phyloP scores from a whole-genome alignment of 345 rosid species.

The Passiflora organensis region DNA sequence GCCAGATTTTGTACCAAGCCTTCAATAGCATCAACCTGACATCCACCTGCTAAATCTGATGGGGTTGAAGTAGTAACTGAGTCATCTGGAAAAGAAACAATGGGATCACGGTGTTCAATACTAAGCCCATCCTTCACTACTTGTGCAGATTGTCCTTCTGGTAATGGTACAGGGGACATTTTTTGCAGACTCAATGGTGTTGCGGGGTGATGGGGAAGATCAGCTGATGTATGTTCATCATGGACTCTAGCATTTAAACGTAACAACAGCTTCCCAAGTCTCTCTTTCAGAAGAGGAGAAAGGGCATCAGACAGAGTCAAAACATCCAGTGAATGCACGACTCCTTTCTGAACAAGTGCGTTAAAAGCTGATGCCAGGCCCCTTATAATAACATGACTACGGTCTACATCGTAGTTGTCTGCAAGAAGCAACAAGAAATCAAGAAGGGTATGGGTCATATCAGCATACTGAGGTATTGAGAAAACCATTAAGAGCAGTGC shows the following conservation, averaged over 20 bases:
- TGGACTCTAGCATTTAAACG: constrained; percentile 21
- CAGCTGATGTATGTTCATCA: constrained; percentile 17
- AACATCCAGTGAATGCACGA: constrained; percentile 45
- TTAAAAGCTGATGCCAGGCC: constrained; percentile 58
- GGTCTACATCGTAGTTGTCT: constrained; percentile 57
- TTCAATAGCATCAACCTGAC: constrained; percentile 18
- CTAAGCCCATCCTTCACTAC: constrained; percentile 12
- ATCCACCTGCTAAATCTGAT: constrained; percentile 4
- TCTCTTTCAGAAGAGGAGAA: constrained; percentile 47
- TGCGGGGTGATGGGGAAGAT: constrained; percentile 14
- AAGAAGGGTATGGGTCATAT: constrained; percentile 58
- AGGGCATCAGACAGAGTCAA: constrained; percentile 36
- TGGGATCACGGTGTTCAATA: constrained; percentile 14
- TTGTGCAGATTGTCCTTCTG: constrained; percentile 9
- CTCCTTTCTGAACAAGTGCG: constrained; percentile 54
- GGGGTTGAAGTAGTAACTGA: constrained; percentile 11
- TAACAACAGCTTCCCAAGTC: constrained; percentile 41
- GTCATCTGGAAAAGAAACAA: constrained; percentile 15
- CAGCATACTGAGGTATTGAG: constrained; percentile 62
- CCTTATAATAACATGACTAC: constrained; percentile 28
- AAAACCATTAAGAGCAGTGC: constrained; percentile 66
- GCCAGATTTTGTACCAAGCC: constrained; percentile 27
- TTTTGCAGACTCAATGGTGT: constrained; percentile 18
- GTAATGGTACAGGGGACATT: constrained; percentile 12
- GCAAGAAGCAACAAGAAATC: constrained; percentile 68